Base-by-base conservation (phyloP, 2,329 filamentous ascomycete genomes). In the Fusarium paranaense region DNA sequence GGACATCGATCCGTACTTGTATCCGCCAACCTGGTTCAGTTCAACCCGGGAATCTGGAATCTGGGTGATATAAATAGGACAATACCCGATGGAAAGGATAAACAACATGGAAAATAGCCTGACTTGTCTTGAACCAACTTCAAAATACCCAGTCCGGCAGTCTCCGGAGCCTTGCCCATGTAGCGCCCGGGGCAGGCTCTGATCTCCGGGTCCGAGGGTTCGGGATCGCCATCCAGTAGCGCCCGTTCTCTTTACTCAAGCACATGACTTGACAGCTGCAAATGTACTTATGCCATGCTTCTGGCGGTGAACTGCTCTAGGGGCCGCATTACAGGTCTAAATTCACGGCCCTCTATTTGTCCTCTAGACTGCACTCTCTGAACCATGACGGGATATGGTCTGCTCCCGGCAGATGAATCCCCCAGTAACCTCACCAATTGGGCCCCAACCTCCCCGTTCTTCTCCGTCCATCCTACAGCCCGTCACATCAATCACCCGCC, bases 181-280 rank as follows among this genome's bases (percentile, higher is more conserved):
- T 60, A 60, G 27, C 37, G 37, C 57, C 57, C 35, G 33, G 35
- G 35, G 33, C 37, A 45, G 40, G 35, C 3, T 30, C 8, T 18
- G 22, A n/a, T 40, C 56, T n/a, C 40, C 38, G 40, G 58, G 58
- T 61, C 58, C 40, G 58, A 61, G 58, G 58, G 30, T 61, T 61
- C 58, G 58, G 58, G 58, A 33, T 54, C 18, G 2, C 50, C 27
- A 27, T 27, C 45, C 45, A 50, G 45, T 50, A 50, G 45, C 45
- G 45, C 45, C 45, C 22, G 45, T 18, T 50, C 18, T 20, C n/a
- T 40, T 18, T 10, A 16, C 22, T 50, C 45, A 18, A 45, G 47
- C 50, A 54, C 50, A 54, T 54, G 50, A 54, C 47, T 54, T 54
- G 50, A 54, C 47, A 52, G 18, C 50, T 54, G 50, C 50, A 54